These are phyloP conservation scores for Verruconis gallopava DNA, from an alignment of 2,329 filamentous ascomycete species.

Conservation along the genomic window DNA sequence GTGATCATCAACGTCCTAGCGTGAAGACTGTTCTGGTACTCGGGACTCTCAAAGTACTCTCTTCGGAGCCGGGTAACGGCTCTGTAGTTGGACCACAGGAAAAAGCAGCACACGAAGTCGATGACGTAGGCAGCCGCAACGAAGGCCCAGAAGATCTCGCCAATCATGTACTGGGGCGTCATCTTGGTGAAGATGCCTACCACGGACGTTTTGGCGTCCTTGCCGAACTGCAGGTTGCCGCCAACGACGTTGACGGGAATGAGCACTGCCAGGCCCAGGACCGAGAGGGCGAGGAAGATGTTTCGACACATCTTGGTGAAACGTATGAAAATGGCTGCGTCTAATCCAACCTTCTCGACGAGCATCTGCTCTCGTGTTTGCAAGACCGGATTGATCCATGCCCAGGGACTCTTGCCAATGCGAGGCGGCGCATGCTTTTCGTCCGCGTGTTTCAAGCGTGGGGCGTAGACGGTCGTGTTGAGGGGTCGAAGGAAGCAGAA, in stretches of 20 bases:
- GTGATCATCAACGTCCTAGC: conserved; percentile 54
- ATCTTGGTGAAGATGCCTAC: conserved; percentile 40
- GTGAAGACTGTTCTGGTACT: conserved; percentile 81
- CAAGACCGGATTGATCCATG: conserved; percentile 72
- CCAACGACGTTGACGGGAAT: conserved; percentile 62
- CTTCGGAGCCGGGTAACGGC: conserved; percentile 59
- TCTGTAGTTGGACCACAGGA: conserved; percentile 84
- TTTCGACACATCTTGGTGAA: conserved; percentile 86
- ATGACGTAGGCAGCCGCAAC: conserved; percentile 50
- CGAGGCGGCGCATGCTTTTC: conserved; percentile 78
- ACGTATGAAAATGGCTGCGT: conserved; percentile 81
- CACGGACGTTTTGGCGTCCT: conserved; percentile 16
- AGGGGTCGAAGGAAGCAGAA: conserved; percentile 88
- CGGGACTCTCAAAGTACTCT: conserved; percentile 68
- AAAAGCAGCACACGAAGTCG: conserved; percentile 62
- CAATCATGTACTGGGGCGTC: conserved; percentile 40
- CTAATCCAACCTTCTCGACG: conserved; percentile 73
- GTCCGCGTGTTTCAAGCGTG: conserved; percentile 85
- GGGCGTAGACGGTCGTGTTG: conserved; percentile 86
- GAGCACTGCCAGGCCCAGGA: conserved; percentile 64
- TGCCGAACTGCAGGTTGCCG: conserved; percentile 20
- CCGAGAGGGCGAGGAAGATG: conserved; percentile 61
- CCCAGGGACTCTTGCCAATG: conserved; percentile 73
- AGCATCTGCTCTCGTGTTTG: conserved; percentile 64
- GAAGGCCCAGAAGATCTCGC: conserved; percentile 43